Evolutionary conservation across 2,329 filamentous ascomycete genomes (phyloP).

Genomic region (Neoascochyta sp.): DNA sequence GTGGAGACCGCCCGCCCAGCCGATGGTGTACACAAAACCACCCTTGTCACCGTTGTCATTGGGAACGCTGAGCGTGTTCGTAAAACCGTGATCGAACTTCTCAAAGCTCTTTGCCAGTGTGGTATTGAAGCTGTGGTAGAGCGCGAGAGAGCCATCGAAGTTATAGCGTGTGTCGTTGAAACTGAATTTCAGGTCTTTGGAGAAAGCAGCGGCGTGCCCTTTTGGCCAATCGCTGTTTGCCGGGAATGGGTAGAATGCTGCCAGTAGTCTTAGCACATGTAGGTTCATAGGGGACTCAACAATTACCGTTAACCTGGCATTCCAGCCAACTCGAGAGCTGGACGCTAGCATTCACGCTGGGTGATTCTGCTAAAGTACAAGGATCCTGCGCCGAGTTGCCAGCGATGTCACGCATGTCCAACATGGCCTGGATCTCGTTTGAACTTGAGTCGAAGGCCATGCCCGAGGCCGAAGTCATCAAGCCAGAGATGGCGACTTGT

Average conservation of each 20-base stretch:
- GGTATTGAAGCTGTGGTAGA: conserved; percentile 28
- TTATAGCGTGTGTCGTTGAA: conserved; percentile 34
- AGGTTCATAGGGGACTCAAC: too few species aligned
- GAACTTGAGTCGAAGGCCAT: neutral
- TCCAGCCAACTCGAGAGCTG: conserved; percentile 31
- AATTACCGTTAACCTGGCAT: conserved; percentile 29
- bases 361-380: conserved; percentile 20
- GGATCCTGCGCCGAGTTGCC: conserved; percentile 11
- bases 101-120: conserved; percentile 25
- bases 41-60: conserved; percentile 30
- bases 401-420: neutral
- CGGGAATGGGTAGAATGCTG: conserved; percentile 33
- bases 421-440: conserved; percentile 1
- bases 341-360: conserved; percentile 23
- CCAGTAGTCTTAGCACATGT: neutral
- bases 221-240: conserved; percentile 28
- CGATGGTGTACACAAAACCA: conserved; percentile 32
- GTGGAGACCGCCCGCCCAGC: conserved; percentile 31
- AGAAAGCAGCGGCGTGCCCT: conserved; percentile 22
- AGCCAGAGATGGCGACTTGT: conserved; percentile 1
- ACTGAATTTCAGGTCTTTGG: conserved; percentile 24
- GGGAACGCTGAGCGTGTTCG: conserved; percentile 25
- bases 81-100: conserved; percentile 30
- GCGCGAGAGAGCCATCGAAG: conserved; percentile 22
- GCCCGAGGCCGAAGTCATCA: neutral